phyloP scores from a whole-genome alignment of 1,139 yeast genomes.

The Lodderomyces elongisporus region DNA sequence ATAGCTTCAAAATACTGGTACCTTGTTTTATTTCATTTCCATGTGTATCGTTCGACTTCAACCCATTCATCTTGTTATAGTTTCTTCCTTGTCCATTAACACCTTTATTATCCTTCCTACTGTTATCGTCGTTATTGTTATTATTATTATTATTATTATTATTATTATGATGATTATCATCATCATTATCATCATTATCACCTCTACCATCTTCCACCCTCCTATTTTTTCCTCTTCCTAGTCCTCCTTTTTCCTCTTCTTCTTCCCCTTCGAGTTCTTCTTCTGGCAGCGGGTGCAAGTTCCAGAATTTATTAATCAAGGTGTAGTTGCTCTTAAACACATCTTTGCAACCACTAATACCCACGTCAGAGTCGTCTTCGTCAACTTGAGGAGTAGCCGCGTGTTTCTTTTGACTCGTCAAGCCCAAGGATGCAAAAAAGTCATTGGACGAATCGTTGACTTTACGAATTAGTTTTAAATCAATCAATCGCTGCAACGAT shows the following conservation, averaged over 20 bases:
- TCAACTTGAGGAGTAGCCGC: background rate
- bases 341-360: slow-evolving; percentile 30
- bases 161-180: too few species aligned
- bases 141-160: background rate
- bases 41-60: too few species aligned
- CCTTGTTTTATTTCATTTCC: slow-evolving; percentile 2
- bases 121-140: too few species aligned
- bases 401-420: slow-evolving; percentile 10
- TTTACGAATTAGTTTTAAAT: slow-evolving; percentile 22
- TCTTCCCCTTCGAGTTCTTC: slow-evolving; percentile 13
- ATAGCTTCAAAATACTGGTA: slow-evolving; percentile 19
- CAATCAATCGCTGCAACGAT: slow-evolving; percentile 23
- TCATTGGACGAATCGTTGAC: slow-evolving; percentile 21
- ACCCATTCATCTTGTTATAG: too few species aligned
- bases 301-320: slow-evolving; percentile 42
- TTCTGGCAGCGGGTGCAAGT: slow-evolving; percentile 35
- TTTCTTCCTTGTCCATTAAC: too few species aligned
- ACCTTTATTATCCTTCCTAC: background rate
- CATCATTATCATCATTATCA: slow-evolving; percentile 5
- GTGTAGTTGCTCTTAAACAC: slow-evolving; percentile 32
- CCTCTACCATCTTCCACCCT: slow-evolving; percentile 2
- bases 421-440: slow-evolving; percentile 27
- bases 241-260: too few species aligned
- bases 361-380: slow-evolving; percentile 20
- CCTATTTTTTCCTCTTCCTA: too few species aligned